Evolutionary conservation across 345 rosid genomes (phyloP).

Genomic region (Gossypioides kirkii): DNA sequence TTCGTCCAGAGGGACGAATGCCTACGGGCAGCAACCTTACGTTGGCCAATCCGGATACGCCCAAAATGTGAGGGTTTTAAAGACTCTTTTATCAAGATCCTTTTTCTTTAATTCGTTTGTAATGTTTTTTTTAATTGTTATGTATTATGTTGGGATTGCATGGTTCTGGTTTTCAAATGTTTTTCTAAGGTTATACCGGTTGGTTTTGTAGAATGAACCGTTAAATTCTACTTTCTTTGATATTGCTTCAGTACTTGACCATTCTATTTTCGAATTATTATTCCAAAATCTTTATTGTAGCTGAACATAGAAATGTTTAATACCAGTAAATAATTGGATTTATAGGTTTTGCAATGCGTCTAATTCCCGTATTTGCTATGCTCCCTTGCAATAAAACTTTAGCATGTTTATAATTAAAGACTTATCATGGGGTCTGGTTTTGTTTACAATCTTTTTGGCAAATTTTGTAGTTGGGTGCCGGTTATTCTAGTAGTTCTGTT

Average conservation of each 20-base stretch:
- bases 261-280: not conserved
- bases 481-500: conserved; percentile 58
- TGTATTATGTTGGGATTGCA: not conserved
- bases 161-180: not conserved
- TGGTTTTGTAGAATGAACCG: not conserved
- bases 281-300: not conserved
- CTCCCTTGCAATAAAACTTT: not conserved
- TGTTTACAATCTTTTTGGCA: not conserved
- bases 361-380: not conserved
- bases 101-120: not conserved
- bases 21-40: conserved; percentile 71
- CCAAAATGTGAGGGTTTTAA: conserved; percentile 57
- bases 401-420: not conserved
- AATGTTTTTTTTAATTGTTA: not conserved
- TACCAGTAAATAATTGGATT: not conserved
- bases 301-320: not conserved
- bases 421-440: not conserved
- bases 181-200: not conserved
- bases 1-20: conserved; percentile 65
- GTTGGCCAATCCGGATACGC: conserved; percentile 72
- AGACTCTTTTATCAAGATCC: not conserved
- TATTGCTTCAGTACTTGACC: not conserved
- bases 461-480: conserved; percentile 48
- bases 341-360: not conserved
- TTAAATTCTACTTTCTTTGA: not conserved